Conservation (phyloP, 805 yeast genomes). For the Cyberlindnera veronae region DNA sequence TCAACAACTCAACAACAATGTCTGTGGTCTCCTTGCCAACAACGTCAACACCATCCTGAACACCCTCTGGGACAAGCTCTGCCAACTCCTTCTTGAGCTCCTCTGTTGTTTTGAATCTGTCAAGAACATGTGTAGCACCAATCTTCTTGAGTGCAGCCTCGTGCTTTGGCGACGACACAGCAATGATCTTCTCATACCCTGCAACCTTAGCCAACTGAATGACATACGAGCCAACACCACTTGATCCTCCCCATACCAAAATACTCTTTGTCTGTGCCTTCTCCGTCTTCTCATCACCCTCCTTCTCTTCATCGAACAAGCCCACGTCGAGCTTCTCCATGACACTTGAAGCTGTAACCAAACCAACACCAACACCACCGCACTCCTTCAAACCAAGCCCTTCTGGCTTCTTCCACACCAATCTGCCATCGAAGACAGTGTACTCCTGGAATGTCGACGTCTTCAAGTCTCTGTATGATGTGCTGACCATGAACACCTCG, state of each 20-base stretch:
- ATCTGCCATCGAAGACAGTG: constrained; percentile 41
- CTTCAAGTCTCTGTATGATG: constrained; percentile 43
- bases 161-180: constrained; percentile 43
- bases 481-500: constrained; percentile 42
- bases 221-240: constrained; percentile 43
- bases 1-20: constrained; percentile 29
- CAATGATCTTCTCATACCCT: constrained; percentile 37
- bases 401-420: constrained; percentile 42
- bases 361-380: constrained; percentile 45
- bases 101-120: constrained; percentile 30
- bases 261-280: constrained; percentile 14
- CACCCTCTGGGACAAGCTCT: constrained; percentile 27
- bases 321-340: constrained; percentile 27
- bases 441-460: constrained; percentile 47
- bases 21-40: constrained; percentile 40
- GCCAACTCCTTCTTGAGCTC: constrained; percentile 22
- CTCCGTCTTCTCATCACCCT: constrained; percentile 8
- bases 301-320: constrained; percentile 15
- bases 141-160: constrained; percentile 31
- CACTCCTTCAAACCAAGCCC: constrained; percentile 35
- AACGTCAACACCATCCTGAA: constrained; percentile 41
- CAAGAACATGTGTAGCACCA: constrained; percentile 43
- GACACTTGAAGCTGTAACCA: constrained; percentile 41
- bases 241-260: constrained; percentile 47
- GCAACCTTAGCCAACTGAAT: constrained; percentile 40